Evolutionary conservation across 2,329 filamentous ascomycete genomes (phyloP), one percentile per base, ranked within the genome.

Genomic region (Shiraia bambusicola): DNA sequence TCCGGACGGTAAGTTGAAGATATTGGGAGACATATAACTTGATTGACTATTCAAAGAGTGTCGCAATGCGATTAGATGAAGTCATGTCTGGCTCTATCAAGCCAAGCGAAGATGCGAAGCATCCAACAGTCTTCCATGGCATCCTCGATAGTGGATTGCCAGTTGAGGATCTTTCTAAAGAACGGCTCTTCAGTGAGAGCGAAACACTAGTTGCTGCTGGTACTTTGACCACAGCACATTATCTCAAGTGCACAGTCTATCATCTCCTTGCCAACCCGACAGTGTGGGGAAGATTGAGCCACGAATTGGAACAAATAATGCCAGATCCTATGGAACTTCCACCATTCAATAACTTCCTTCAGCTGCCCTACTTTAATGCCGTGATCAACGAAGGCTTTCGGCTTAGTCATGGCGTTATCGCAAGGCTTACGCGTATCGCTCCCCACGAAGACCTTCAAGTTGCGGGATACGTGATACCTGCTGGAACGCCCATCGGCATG

Each of bases 41-140:
- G 25, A 17, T 19, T 30, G 22, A 30, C 4, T 19, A n/a, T 15
- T 15, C 8, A 8, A 22, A 29, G 36, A 28, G 24, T 28, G 8
- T 34, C 19, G 25, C 17, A 13, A 17, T 28, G 17, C 16, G 25
- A 11, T 13, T 13, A 31, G n/a, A 22, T 27, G 31, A 28, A 28
- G 34, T 17, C 13, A 33, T 22, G 27, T 38, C 28, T 34, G 40
- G 28, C 13, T 16, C 28, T 5, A 12, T 28, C 25, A 24, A 15
- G n/a, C 34, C 28, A n/a, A 38, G 29, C 9, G 24, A 15, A 29
- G 19, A 29, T 5, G 17, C 26, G 10, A n/a, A 10, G 4, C 24
- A 38, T 15, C 24, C 37, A 14, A 63, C 58, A 11, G 49, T 65
- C 14, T 67, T 69, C 40, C 59, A 67, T 27, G 61, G 59, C 15